Conservation (phyloP, 345 rosid genomes). For the Eutrema heterophyllum region DNA sequence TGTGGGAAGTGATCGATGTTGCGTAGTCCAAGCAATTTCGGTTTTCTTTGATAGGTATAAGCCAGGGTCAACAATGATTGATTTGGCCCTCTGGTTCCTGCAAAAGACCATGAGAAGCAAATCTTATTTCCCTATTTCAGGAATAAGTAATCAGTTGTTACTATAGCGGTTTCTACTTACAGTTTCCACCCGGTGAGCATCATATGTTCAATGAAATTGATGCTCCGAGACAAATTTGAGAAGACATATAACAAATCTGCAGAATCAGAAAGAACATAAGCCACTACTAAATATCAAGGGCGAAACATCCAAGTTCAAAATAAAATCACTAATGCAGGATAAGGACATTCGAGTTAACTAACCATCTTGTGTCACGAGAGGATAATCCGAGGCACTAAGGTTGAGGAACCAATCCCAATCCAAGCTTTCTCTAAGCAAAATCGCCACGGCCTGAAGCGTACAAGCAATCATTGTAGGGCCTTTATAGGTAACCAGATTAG, state of each 20-base stretch:
- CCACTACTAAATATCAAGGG: not conserved
- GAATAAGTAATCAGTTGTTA: not conserved
- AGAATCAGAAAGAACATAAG: not conserved
- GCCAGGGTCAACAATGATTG: conserved; percentile 94
- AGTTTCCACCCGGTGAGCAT: conserved; percentile 90
- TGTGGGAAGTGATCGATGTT: conserved; percentile 83
- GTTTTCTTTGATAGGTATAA: conserved; percentile 87
- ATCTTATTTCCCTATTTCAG: not conserved
- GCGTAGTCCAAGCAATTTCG: conserved; percentile 80
- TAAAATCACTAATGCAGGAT: not conserved
- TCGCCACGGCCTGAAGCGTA: conserved; percentile 81
- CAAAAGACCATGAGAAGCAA: conserved; percentile 20
- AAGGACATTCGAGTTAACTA: not conserved
- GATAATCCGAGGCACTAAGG: conserved; percentile 92
- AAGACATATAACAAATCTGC: conserved; percentile 69
- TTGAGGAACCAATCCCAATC: conserved; percentile 97
- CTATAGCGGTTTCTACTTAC: conserved; percentile 35
- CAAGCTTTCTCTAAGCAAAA: conserved; percentile 69
- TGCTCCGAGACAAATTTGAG: conserved; percentile 50
- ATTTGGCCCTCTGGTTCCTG: conserved; percentile 82
- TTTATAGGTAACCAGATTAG: conserved; percentile 80
- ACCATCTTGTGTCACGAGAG: conserved; percentile 93
- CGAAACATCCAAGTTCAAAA: not conserved
- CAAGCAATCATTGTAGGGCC: conserved; percentile 95
- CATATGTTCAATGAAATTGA: conserved; percentile 83